Evolutionary conservation across 2,329 filamentous ascomycete genomes (phyloP), one percentile per base, ranked within the genome.

Genomic region (Colletotrichum sublineola): DNA sequence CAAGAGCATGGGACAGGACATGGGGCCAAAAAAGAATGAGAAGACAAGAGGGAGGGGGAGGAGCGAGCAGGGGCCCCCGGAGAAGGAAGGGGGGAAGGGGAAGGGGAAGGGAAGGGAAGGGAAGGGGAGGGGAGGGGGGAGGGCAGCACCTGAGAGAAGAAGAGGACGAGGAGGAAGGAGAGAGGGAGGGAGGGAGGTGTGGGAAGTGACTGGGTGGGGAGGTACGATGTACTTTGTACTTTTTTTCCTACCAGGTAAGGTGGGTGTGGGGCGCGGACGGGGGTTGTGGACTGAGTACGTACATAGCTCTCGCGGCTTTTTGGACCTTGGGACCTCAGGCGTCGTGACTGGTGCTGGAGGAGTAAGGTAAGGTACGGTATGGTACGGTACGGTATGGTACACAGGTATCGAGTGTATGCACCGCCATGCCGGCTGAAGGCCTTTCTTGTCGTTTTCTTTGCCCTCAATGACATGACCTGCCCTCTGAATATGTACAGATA

Each of bases 51-150:
- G 50, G 40, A 53, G 24, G 50, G 18, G 67, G 53, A 66, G 53
- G 55, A 56, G 64, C 36, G 66, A 71, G 67, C 64, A 65, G 72
- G 73, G 73, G 71, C 56, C 64, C 64, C 57, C 24, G 46, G 42
- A 56, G 42, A 61, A 46, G 44, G 44, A 46, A 52, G 60, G 55
- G 46, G 53, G 31, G 33, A 70, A 70, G 53, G 67, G 48, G 50
- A 31, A 53, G 24, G 50, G 18, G 67, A 44, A 66, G 53, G 55
- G 46, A 44, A 66, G 53, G 55, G 46, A 24, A 24, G 24, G 24
- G 24, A 24, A 24, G 24, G 24, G 24, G 24, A 52, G 58, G 53
- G 42, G 53, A 40, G 33, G 52, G 44, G 57, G 42, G n/a, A 12
- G 33, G 44, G 12, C n/a, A 50, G 60, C 42, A 55, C 31, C 52